Conservation (phyloP, 1,284 basidiomycete genomes). For the Phenoliferia sp. region DNA sequence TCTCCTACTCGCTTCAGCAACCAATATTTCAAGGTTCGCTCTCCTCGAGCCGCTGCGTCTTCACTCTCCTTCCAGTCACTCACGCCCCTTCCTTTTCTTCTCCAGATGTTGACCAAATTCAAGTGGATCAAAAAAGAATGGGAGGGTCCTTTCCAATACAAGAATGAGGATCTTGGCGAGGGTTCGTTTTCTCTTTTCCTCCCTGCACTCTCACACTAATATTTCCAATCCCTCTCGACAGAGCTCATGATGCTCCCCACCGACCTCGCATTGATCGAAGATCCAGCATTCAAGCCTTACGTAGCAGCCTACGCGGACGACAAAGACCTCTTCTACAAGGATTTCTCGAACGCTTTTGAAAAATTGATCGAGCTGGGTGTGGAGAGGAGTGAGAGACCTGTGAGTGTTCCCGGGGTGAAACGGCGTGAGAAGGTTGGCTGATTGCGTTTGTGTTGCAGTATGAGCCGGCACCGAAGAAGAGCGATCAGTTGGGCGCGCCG, state of each 20-base stretch:
- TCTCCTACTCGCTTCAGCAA: slow-evolving; percentile 51
- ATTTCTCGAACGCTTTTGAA: slow-evolving; percentile 46
- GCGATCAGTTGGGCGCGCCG: slow-evolving; percentile 21
- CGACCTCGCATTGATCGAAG: slow-evolving; percentile 39
- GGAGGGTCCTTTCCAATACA: slow-evolving; percentile 50
- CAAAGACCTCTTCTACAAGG: slow-evolving; percentile 51
- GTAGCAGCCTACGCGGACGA: slow-evolving; percentile 51
- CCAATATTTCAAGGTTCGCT: slow-evolving; percentile 44
- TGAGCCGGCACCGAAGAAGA: slow-evolving; percentile 33
- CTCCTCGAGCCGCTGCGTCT: slow-evolving; percentile 19
- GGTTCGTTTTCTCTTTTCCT: slow-evolving; percentile 13
- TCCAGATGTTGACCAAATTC: slow-evolving; percentile 32
- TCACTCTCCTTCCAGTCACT: slow-evolving; percentile 23
- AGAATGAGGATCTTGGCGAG: slow-evolving; percentile 43
- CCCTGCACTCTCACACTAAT: not conserved
- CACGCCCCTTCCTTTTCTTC: slow-evolving; percentile 4
- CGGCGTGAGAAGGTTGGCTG: not conserved
- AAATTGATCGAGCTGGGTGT: slow-evolving; percentile 45
- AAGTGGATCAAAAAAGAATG: slow-evolving; percentile 46
- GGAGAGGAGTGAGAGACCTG: slow-evolving; percentile 42
- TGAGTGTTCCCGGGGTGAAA: not conserved
- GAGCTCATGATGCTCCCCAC: slow-evolving; percentile 55
- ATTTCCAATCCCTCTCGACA: not conserved
- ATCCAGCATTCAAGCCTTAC: slow-evolving; percentile 43
- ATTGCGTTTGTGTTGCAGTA: slow-evolving; percentile 10